These are phyloP conservation scores for Trypanosoma mega DNA, from an alignment of 208 protist genomes.

Conservation along the genomic window DNA sequence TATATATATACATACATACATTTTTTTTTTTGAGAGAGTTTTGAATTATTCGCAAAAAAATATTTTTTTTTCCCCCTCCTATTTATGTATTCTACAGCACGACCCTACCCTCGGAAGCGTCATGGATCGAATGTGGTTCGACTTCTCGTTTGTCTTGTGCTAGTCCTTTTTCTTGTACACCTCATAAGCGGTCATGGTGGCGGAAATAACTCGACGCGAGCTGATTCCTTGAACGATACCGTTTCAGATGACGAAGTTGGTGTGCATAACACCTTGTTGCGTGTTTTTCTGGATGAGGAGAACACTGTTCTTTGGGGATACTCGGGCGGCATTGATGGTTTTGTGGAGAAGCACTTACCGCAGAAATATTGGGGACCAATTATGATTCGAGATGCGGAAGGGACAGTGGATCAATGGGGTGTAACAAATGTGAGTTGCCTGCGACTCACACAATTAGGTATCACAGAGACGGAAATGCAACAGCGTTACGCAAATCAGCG, in stretches of 20 bases:
- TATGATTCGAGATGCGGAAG: conserved; percentile 14
- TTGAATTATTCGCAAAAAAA: too few species aligned
- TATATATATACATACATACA: background rate
- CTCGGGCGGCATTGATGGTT: conserved; percentile 20
- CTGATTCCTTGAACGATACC: background rate
- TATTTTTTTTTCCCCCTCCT: too few species aligned
- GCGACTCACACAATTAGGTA: background rate
- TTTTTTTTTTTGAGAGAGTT: background rate
- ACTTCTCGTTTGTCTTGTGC: background rate
- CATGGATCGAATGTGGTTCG: background rate
- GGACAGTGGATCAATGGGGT: conserved; percentile 18
- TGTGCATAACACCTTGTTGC: background rate
- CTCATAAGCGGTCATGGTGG: too few species aligned
- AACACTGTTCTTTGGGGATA: conserved; percentile 19
- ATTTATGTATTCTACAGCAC: too few species aligned
- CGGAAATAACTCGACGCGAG: too few species aligned
- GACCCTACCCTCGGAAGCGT: too few species aligned
- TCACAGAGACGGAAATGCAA: conserved; percentile 6
- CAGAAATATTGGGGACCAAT: conserved; percentile 19
- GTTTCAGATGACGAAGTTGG: background rate
- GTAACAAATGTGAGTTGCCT: conserved; percentile 15
- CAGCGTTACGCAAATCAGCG: conserved; percentile 11
- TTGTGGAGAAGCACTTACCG: conserved; percentile 15
- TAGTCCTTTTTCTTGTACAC: too few species aligned
- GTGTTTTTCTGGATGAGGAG: conserved; percentile 4